Conservation (phyloP, 257 asterid genomes). For the Avicennia marina region DNA sequence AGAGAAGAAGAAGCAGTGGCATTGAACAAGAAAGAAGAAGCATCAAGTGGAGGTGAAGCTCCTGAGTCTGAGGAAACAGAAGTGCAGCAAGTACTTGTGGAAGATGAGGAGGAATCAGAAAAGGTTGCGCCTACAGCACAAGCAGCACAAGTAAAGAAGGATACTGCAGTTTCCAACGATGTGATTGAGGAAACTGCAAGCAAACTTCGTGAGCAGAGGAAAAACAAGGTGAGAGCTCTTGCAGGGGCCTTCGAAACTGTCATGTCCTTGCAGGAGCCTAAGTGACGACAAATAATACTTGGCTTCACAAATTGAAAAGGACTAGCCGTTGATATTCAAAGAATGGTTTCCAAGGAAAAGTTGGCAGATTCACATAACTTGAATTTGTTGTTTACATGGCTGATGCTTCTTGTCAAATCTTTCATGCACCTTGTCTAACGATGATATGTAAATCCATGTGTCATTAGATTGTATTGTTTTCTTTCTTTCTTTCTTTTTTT, state of each 20-base stretch:
- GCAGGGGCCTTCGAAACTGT: constrained; percentile 86
- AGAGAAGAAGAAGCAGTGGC: not conserved
- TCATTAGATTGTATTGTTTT: too few relatives aligned
- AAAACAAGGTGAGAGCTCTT: constrained; percentile 66
- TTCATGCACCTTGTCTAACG: too few relatives aligned
- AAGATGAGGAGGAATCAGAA: constrained; percentile 17
- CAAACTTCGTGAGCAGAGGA: constrained; percentile 63
- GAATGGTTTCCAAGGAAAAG: too few relatives aligned
- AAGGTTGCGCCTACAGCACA: constrained; percentile 1
- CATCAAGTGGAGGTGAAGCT: not conserved
- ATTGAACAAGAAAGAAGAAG: constrained; percentile 6
- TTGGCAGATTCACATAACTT: too few relatives aligned
- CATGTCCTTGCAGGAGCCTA: constrained; percentile 51
- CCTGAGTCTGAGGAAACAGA: constrained; percentile 11
- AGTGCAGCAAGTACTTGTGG: constrained; percentile 13
- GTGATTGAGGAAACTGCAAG: constrained; percentile 68
- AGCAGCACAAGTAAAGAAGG: constrained; percentile 34
- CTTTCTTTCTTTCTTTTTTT: too few relatives aligned
- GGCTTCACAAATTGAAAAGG: not conserved
- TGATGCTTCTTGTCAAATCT: too few relatives aligned
- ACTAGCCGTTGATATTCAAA: too few relatives aligned
- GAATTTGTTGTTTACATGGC: too few relatives aligned
- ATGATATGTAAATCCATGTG: too few relatives aligned
- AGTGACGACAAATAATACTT: constrained; percentile 25
- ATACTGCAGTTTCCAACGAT: constrained; percentile 41